Evolutionary conservation across 2,329 filamentous ascomycete species (phyloP).

Genomic region (Xylaria sp.): DNA sequence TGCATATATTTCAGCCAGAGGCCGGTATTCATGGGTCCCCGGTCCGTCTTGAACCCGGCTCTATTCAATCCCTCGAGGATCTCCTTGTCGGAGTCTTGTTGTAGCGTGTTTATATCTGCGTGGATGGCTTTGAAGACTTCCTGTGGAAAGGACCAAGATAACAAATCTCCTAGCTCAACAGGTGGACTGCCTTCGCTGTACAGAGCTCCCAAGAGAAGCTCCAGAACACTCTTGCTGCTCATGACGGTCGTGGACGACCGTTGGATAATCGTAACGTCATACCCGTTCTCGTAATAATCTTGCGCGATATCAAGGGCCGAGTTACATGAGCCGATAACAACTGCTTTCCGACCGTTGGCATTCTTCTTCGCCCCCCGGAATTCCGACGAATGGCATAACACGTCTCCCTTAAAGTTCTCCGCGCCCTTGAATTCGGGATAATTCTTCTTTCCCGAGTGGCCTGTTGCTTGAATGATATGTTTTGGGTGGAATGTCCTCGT

Average conservation of each 20-base stretch:
- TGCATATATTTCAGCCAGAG: constrained; percentile 69
- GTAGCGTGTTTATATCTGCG: constrained; percentile 54
- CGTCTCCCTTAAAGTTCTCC: constrained; percentile 61
- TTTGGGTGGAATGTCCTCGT: constrained; percentile 67
- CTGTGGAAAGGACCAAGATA: constrained; percentile 65
- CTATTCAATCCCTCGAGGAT: constrained; percentile 61
- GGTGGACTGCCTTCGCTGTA: constrained; percentile 65
- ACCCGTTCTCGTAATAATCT: constrained; percentile 67
- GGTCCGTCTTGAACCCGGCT: constrained; percentile 68
- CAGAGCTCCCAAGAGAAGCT: constrained; percentile 63
- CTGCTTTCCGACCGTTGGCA: constrained; percentile 58
- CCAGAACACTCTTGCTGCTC: constrained; percentile 59
- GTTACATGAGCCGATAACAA: constrained; percentile 69
- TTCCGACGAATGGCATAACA: constrained; percentile 65
- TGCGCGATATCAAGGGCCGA: constrained; percentile 69
- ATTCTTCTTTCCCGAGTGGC: constrained; percentile 73
- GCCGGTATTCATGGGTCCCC: constrained; percentile 64
- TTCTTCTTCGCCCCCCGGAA: constrained; percentile 57
- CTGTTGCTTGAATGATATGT: constrained; percentile 74
- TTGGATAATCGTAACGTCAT: constrained; percentile 69
- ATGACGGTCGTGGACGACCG: constrained; percentile 67
- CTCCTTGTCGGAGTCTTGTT: constrained; percentile 51
- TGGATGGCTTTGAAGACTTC: constrained; percentile 70
- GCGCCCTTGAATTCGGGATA: constrained; percentile 67
- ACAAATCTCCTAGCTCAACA: constrained; percentile 73